phyloP scores from a whole-genome alignment of 2,329 filamentous ascomycete species.

The Epichloe coenophiala region DNA sequence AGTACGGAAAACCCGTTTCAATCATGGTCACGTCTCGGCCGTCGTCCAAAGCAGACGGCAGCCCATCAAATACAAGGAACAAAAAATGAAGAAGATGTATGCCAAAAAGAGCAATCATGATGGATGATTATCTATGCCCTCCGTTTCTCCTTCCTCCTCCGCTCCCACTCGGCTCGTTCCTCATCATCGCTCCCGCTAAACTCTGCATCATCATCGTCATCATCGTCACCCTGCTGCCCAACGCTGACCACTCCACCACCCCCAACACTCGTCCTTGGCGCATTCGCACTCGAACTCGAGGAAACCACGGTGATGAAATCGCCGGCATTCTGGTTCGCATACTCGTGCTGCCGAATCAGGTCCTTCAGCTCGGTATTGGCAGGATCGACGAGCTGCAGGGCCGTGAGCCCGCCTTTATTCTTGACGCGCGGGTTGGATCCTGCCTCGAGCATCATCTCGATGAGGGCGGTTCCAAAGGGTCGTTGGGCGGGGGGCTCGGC shows the following conservation, averaged over 20 bases:
- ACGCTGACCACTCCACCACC: constrained; percentile 4
- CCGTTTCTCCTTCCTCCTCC: constrained; percentile 30
- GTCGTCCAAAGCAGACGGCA: too few species aligned
- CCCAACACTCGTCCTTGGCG: constrained; percentile 5
- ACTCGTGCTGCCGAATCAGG: constrained; percentile 58
- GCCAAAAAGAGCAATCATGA: neutral
- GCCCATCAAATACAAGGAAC: too few species aligned
- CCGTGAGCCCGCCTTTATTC: constrained; percentile 63
- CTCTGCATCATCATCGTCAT: constrained; percentile 41
- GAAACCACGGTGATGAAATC: constrained; percentile 36
- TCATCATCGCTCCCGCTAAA: constrained; percentile 53
- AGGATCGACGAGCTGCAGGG: constrained; percentile 62
- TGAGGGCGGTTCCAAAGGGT: constrained; percentile 50
- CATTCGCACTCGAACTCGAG: neutral
- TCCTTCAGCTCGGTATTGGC: constrained; percentile 47
- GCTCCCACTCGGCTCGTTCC: constrained; percentile 48
- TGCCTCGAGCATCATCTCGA: constrained; percentile 73
- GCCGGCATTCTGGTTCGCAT: constrained; percentile 42
- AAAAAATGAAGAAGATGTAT: neutral
- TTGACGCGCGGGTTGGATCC: constrained; percentile 44
- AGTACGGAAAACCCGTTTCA: neutral
- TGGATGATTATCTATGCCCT: constrained; percentile 7
- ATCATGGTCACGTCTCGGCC: neutral
- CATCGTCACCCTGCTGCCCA: neutral
- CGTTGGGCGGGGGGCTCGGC: constrained; percentile 48